These are phyloP conservation scores for Xylariales sp. DNA, from an alignment of 2,329 filamentous ascomycete genomes.

Conservation along the genomic window DNA sequence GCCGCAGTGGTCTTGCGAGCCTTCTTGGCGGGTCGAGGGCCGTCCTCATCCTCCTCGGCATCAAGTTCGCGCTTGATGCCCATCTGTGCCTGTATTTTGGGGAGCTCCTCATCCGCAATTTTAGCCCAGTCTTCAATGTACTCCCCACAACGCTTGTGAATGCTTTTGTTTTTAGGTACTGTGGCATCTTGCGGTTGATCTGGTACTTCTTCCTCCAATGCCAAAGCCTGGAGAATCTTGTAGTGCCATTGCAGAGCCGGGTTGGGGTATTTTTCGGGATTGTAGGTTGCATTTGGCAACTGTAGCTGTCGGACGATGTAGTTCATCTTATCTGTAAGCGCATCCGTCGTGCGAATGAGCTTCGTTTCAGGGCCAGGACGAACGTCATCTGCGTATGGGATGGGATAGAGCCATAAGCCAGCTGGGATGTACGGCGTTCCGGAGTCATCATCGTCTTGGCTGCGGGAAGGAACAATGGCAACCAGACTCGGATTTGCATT, in stretches of 20 bases:
- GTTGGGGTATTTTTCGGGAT: slow-evolving; percentile 86
- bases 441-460: slow-evolving; percentile 58
- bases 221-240: slow-evolving; percentile 84
- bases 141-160: slow-evolving; percentile 79
- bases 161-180: slow-evolving; percentile 77
- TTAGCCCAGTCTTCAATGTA: slow-evolving; percentile 76
- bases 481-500: slow-evolving; percentile 78
- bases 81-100: slow-evolving; percentile 29
- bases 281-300: slow-evolving; percentile 79
- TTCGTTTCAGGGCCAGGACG: slow-evolving; percentile 62
- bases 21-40: slow-evolving; percentile 41
- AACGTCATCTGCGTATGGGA: slow-evolving; percentile 88
- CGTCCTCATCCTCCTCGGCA: slow-evolving; percentile 32
- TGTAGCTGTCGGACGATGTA: slow-evolving; percentile 80
- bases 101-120: slow-evolving; percentile 55
- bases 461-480: slow-evolving; percentile 73
- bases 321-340: slow-evolving; percentile 77
- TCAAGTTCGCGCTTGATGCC: slow-evolving; percentile 50
- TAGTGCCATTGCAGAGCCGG: slow-evolving; percentile 96
- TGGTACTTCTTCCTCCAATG: slow-evolving; percentile 86
- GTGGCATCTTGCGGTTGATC: slow-evolving; percentile 73
- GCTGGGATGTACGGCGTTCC: slow-evolving; percentile 70
- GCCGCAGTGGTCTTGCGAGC: slow-evolving; percentile 29
- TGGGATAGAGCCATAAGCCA: slow-evolving; percentile 81
- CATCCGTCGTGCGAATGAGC: slow-evolving; percentile 55